Conservation (phyloP, 371 early-diverging fungal genomes). For the Mortierella sp. region DNA sequence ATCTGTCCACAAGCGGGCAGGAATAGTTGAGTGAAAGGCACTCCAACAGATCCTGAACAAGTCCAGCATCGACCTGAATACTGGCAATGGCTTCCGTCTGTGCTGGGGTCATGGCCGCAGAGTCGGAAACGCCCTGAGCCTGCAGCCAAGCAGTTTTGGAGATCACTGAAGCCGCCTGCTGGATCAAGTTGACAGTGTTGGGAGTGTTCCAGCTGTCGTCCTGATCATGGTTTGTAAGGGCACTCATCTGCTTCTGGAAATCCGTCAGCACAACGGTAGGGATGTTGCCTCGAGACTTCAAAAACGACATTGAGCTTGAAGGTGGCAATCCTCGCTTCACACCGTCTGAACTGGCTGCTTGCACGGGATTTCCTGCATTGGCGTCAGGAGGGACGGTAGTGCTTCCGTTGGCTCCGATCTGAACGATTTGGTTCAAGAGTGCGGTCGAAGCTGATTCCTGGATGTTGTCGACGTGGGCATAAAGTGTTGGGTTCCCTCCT, state of each 20-base stretch:
- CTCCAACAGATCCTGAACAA: constrained; percentile 69
- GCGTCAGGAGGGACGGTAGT: constrained; percentile 30
- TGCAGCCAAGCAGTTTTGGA: constrained; percentile 67
- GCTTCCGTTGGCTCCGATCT: constrained; percentile 23
- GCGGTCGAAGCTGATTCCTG: constrained; percentile 54
- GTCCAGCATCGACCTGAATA: constrained; percentile 62
- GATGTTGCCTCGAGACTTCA: constrained; percentile 69
- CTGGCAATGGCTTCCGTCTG: constrained; percentile 55
- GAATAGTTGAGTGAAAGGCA: constrained; percentile 79
- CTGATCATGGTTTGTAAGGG: constrained; percentile 70
- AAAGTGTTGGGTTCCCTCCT: constrained; percentile 13
- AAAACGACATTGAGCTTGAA: constrained; percentile 82
- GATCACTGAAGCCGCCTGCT: constrained; percentile 70
- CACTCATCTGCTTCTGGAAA: constrained; percentile 59
- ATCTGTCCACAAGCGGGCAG: constrained; percentile 70
- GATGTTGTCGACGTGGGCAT: constrained; percentile 40
- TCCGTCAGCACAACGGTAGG: constrained; percentile 78
- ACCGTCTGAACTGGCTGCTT: constrained; percentile 64
- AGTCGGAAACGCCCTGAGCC: constrained; percentile 62
- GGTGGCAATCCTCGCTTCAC: constrained; percentile 77
- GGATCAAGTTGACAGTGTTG: constrained; percentile 64
- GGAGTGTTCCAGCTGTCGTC: constrained; percentile 71
- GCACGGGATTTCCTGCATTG: constrained; percentile 28
- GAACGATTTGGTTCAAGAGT: constrained; percentile 62
- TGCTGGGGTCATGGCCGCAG: constrained; percentile 36